phyloP scores from a whole-genome alignment of 768 basidiomycete genomes.

The Xanthoconium stramineum region DNA sequence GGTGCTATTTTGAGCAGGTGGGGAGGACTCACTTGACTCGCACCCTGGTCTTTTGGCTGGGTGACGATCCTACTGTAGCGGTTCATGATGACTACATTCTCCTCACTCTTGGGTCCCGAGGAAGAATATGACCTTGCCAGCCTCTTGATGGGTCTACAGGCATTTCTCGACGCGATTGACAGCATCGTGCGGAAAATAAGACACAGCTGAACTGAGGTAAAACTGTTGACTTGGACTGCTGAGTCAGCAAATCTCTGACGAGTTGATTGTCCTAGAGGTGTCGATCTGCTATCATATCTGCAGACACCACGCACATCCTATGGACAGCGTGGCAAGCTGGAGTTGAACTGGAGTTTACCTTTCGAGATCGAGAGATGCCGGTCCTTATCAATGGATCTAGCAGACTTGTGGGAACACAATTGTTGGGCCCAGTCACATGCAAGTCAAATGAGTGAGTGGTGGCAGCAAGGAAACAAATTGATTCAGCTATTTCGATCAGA shows the following conservation, averaged over 20 bases:
- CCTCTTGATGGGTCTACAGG: slow-evolving; percentile 8
- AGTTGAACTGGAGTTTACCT: neutral
- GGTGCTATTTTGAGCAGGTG: neutral
- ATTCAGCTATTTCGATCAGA: no score
- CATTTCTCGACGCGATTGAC: slow-evolving; percentile 19
- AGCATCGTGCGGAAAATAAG: slow-evolving; percentile 15
- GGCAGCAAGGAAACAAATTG: no score
- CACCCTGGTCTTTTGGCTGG: slow-evolving; percentile 90
- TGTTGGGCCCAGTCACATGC: no score
- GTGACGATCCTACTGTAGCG: slow-evolving; percentile 81
- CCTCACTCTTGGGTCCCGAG: slow-evolving; percentile 37
- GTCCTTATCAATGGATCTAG: neutral
- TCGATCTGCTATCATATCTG: neutral
- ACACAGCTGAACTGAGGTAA: neutral
- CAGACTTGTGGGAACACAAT: no score
- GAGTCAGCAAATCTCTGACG: slow-evolving; percentile 9
- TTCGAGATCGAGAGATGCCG: neutral
- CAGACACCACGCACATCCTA: neutral
- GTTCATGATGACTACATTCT: slow-evolving; percentile 53
- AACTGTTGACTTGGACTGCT: slow-evolving; percentile 4
- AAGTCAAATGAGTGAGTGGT: no score
- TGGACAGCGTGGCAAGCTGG: neutral
- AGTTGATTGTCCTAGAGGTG: neutral
- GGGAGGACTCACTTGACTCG: slow-evolving; percentile 66
- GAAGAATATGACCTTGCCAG: slow-evolving; percentile 37